Evolutionary conservation across 2,329 filamentous ascomycete species (phyloP), one percentile per base, ranked within the genome.

Genomic region (Harringtonia lauricola): DNA sequence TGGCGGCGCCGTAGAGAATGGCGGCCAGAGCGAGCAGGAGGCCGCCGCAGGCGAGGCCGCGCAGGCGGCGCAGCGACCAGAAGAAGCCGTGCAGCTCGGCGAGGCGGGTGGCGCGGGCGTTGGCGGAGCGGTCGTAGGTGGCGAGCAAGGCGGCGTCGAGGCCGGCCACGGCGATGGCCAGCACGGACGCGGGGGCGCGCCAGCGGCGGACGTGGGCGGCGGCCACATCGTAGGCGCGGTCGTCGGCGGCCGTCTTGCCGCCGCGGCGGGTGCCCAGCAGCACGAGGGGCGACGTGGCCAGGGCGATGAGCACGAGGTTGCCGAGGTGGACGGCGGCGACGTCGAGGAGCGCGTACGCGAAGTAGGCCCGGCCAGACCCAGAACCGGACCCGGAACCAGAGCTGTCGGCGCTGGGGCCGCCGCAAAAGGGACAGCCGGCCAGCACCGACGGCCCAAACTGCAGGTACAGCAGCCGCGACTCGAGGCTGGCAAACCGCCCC

Each of bases 391-490:
- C n/a, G n/a, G n/a, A n/a, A n/a, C n/a, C n/a, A n/a, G n/a, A n/a
- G n/a, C n/a, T n/a, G n/a, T 45, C 49, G 22, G 31, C 37, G 33
- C 45, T 45, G 2, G 42, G 41, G 35, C 44, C 46, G 72, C 24
- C 42, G 72, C 89, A 95, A 66, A 94, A 95, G n/a, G 77, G 73
- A 60, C 89, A 96, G 46, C 78, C 70, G 19, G 80, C 69, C 31
- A 96, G 60, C 9, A 81, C 77, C 29, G 76, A 70, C 0, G 88
- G 86, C 3, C 92, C 92, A 62, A 79, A 94, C 47, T 83, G 79
- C 42, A 94, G 71, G 64, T 95, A 96, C 8, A 94, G 69, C 47
- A 92, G 73, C 43, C 86, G 74, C 39, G 82, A 83, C 51, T 86
- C 79, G 43, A 81, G 65, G 47, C 75, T 81, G 52, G 77, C 73